Conservation (phyloP, 805 yeast species). For the Candida schatavii region DNA sequence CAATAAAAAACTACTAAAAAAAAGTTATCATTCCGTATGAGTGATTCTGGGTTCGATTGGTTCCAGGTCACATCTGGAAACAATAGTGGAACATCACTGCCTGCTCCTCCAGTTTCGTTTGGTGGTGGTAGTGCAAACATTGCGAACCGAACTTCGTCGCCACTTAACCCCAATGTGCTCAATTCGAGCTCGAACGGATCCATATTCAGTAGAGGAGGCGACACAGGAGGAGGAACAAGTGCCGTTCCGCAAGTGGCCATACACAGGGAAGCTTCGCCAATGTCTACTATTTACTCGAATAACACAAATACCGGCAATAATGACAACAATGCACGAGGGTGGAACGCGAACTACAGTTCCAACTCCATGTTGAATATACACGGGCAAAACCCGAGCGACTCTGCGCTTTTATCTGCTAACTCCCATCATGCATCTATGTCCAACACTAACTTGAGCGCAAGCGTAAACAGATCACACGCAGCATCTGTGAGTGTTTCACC, state of each 20-base stretch:
- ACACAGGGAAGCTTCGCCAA: no score
- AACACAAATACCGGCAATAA: neutral
- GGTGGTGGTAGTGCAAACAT: conserved; percentile 22
- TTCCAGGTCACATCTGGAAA: conserved; percentile 32
- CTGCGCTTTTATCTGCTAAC: neutral
- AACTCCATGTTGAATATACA: conserved; percentile 2
- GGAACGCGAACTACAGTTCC: neutral
- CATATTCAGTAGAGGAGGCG: no score
- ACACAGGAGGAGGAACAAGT: no score
- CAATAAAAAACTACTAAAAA: neutral
- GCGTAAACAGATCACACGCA: neutral
- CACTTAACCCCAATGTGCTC: no score
- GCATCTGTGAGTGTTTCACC: neutral
- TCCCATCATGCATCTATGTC: neutral
- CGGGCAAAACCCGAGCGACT: neutral
- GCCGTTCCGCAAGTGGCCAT: no score
- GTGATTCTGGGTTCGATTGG: conserved; percentile 51
- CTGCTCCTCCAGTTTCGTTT: conserved; percentile 55
- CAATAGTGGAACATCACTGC: conserved; percentile 14
- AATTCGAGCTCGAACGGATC: no score
- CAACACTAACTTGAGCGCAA: neutral
- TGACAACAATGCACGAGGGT: neutral
- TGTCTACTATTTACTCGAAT: no score
- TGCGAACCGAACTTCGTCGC: no score
- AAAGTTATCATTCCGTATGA: no score